Conservation (phyloP, 108 stramenopile species). For the Stephanodiscus minutulus region DNA sequence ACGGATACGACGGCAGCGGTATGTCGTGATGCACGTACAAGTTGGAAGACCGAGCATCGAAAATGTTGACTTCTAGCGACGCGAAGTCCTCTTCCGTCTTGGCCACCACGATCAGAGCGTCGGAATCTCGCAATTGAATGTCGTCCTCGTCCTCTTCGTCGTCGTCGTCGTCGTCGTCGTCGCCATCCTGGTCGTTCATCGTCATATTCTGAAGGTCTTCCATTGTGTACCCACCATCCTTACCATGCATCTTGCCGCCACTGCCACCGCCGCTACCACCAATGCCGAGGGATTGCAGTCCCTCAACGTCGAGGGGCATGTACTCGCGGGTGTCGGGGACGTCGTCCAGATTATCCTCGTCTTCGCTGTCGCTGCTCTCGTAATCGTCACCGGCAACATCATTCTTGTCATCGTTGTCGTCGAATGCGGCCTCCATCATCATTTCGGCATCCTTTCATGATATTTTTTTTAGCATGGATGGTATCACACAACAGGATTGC, state of each 20-base stretch:
- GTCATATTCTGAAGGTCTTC: slow-evolving; percentile 53
- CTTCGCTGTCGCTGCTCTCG: slow-evolving; percentile 53
- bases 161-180: slow-evolving; percentile 74
- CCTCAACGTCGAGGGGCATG: slow-evolving; percentile 79
- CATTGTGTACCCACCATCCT: slow-evolving; percentile 35
- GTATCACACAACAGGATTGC: slow-evolving; percentile 57
- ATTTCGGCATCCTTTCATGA: slow-evolving; percentile 65
- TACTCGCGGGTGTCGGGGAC: slow-evolving; percentile 88
- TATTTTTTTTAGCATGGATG: slow-evolving; percentile 27
- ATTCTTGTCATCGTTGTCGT: slow-evolving; percentile 26
- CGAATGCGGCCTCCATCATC: slow-evolving; percentile 25
- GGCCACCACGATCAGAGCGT: slow-evolving; percentile 83
- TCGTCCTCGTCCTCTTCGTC: slow-evolving; percentile 83
- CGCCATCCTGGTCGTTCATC: slow-evolving; percentile 46
- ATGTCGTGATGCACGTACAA: slow-evolving; percentile 99
- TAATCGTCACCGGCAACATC: slow-evolving; percentile 47
- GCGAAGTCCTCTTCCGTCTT: slow-evolving; percentile 92
- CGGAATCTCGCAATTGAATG: slow-evolving; percentile 62
- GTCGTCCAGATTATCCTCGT: slow-evolving; percentile 81
- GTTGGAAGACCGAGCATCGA: slow-evolving; percentile 84
- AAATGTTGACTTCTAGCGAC: slow-evolving; percentile 86
- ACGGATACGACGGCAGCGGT: slow-evolving; percentile 94
- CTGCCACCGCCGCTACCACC: slow-evolving; percentile 50
- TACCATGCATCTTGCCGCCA: slow-evolving; percentile 24
- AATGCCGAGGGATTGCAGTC: slow-evolving; percentile 77